phyloP scores from a whole-genome alignment of 345 rosid genomes.

The Corchorus olitorius region DNA sequence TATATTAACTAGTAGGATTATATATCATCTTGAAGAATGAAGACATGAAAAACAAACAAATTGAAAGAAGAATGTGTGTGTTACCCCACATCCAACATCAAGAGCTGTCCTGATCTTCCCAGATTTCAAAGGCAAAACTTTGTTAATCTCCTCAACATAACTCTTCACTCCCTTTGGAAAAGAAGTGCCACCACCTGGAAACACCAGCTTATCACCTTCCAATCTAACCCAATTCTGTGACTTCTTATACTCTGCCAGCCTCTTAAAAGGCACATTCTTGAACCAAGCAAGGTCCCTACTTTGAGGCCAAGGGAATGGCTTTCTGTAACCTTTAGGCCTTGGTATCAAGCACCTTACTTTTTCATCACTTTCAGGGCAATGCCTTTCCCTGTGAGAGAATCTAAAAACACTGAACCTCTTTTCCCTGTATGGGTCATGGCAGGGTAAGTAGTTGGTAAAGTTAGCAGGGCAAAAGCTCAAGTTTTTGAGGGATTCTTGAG shows the following conservation, averaged over 20 bases:
- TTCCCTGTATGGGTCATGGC: conserved; percentile 54
- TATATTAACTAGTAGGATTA: too few species aligned
- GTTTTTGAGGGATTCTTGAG: conserved; percentile 21
- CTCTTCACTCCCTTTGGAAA: conserved; percentile 58
- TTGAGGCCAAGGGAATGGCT: conserved; percentile 62
- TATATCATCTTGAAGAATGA: neutral
- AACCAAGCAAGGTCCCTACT: conserved; percentile 59
- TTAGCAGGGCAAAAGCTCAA: conserved; percentile 50
- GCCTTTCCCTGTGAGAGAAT: conserved; percentile 57
- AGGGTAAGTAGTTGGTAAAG: conserved; percentile 63
- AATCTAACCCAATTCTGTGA: conserved; percentile 66
- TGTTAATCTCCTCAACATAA: conserved; percentile 52
- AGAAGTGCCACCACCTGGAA: conserved; percentile 82
- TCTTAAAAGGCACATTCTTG: conserved; percentile 59
- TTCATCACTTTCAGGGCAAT: conserved; percentile 48
- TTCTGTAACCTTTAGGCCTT: conserved; percentile 55
- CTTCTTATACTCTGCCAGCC: conserved; percentile 50
- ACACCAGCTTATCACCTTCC: conserved; percentile 50
- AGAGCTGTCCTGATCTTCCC: conserved; percentile 63
- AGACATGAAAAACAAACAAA: neutral
- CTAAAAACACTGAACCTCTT: conserved; percentile 32
- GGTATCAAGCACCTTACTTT: conserved; percentile 57
- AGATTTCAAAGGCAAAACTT: conserved; percentile 52
- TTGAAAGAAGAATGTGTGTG: neutral
- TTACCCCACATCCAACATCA: conserved; percentile 78